These are phyloP conservation scores for Lipomyces sp. DNA, from an alignment of 805 yeast species.

Conservation along the genomic window DNA sequence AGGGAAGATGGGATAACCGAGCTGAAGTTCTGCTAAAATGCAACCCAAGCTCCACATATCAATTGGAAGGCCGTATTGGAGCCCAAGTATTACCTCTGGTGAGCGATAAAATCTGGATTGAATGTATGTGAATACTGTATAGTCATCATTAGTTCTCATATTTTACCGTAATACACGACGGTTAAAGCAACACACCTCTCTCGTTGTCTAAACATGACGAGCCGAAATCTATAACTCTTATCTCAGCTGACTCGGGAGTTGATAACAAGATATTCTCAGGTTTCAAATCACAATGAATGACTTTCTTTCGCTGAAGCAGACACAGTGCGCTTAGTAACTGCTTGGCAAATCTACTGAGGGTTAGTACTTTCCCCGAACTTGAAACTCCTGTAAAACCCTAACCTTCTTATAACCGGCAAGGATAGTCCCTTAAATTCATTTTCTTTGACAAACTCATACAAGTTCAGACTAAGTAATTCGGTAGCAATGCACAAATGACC, in stretches of 20 bases:
- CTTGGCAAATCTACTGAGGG: conserved; percentile 49
- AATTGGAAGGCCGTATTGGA: conserved; percentile 84
- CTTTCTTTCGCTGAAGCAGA: conserved; percentile 59
- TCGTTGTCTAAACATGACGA: conserved; percentile 58
- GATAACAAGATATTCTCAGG: conserved; percentile 79
- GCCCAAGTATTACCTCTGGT: conserved; percentile 93
- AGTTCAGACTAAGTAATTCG: conserved; percentile 69
- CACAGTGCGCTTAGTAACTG: conserved; percentile 65
- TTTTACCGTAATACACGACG: neutral
- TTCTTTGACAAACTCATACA: conserved; percentile 58
- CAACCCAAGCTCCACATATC: conserved; percentile 99
- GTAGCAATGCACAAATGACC: conserved; percentile 83
- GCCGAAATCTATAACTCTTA: conserved; percentile 84
- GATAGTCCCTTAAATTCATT: conserved; percentile 48
- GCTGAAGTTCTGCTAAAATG: conserved; percentile 89
- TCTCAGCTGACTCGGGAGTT: conserved; percentile 51
- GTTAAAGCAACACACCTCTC: conserved; percentile 47
- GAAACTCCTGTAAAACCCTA: too few relatives aligned
- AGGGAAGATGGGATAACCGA: conserved; percentile 94
- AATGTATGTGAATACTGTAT: conserved; percentile 81
- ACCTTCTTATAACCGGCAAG: conserved; percentile 42
- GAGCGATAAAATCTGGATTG: conserved; percentile 96
- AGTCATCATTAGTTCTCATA: neutral
- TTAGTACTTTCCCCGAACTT: too few relatives aligned
- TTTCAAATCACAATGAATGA: conserved; percentile 84